Conservation (phyloP, 768 basidiomycete genomes). For the Tulasnella calospora region DNA sequence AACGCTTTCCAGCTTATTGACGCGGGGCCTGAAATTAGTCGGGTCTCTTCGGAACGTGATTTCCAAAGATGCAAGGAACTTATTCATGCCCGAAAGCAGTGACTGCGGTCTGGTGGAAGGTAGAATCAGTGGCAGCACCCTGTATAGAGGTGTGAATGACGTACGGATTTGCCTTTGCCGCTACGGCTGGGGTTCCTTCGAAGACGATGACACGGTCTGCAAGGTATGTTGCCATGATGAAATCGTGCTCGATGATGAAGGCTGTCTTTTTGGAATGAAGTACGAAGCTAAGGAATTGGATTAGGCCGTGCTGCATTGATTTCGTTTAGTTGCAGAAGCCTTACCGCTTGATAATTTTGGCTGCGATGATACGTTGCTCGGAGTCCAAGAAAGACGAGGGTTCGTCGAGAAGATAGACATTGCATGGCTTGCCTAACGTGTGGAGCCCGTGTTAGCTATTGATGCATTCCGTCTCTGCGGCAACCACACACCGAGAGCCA, state of each 20-base stretch:
- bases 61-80: conserved; percentile 89
- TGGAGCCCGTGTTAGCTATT: neutral
- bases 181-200: conserved; percentile 76
- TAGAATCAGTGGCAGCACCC: neutral
- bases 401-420: conserved; percentile 94
- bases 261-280: conserved; percentile 96
- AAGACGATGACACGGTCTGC: conserved; percentile 96
- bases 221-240: conserved; percentile 99
- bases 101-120: conserved; percentile 70
- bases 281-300: conserved; percentile 58
- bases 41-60: conserved; percentile 99
- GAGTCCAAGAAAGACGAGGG: conserved; percentile 82
- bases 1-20: conserved; percentile 78
- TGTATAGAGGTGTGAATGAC: conserved; percentile 33
- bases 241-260: conserved; percentile 99
- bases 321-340: conserved; percentile 23
- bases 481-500: conserved; percentile 66
- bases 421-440: conserved; percentile 32
- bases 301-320: conserved; percentile 10
- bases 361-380: conserved; percentile 97
- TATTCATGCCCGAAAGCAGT: conserved; percentile 94
- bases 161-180: conserved; percentile 87
- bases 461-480: neutral
- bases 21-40: conserved; percentile 84
- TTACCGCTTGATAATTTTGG: conserved; percentile 94